Conservation (phyloP, 2,329 filamentous ascomycete genomes). For the Pseudocercospora ulei region DNA sequence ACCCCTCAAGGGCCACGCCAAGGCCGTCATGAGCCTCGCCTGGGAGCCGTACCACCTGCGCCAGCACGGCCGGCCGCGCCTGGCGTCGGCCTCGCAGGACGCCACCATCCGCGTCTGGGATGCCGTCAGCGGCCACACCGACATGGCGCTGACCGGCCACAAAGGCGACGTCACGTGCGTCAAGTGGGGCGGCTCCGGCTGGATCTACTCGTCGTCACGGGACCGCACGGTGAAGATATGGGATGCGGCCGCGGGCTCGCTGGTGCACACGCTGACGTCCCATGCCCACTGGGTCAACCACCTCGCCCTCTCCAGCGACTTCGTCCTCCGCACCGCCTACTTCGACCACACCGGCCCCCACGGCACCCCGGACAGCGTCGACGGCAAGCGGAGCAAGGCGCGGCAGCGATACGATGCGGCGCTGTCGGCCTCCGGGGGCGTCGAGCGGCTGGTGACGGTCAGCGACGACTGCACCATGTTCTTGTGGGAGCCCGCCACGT, state of each 20-base stretch:
- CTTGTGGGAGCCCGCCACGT: conserved; percentile 73
- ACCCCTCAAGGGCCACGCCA: conserved; percentile 71
- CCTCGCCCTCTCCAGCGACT: conserved; percentile 84
- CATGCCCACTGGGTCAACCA: conserved; percentile 97
- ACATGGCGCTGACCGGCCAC: conserved; percentile 78
- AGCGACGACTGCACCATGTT: conserved; percentile 96
- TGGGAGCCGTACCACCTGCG: conserved; percentile 94
- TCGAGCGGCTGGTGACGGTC: conserved; percentile 78
- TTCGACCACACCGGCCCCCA: conserved; percentile 66
- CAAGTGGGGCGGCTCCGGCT: conserved; percentile 82
- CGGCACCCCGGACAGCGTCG: conserved; percentile 56
- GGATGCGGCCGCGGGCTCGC: conserved; percentile 67
- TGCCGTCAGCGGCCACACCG: conserved; percentile 64
- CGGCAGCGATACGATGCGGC: conserved; percentile 77
- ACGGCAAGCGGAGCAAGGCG: conserved; percentile 64
- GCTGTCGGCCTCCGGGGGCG: conserved; percentile 51
- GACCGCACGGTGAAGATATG: conserved; percentile 90
- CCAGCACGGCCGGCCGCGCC: conserved; percentile 58
- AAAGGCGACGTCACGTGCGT: conserved; percentile 83
- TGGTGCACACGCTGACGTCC: conserved; percentile 66
- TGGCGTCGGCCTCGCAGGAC: conserved; percentile 86
- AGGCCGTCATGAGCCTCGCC: conserved; percentile 76
- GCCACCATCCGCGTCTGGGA: conserved; percentile 81
- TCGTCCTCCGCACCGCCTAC: conserved; percentile 73
- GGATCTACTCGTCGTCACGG: conserved; percentile 74